These are phyloP conservation scores for Sugiyamaella floridensis DNA, from an alignment of 805 yeast species.

Conservation along the genomic window DNA sequence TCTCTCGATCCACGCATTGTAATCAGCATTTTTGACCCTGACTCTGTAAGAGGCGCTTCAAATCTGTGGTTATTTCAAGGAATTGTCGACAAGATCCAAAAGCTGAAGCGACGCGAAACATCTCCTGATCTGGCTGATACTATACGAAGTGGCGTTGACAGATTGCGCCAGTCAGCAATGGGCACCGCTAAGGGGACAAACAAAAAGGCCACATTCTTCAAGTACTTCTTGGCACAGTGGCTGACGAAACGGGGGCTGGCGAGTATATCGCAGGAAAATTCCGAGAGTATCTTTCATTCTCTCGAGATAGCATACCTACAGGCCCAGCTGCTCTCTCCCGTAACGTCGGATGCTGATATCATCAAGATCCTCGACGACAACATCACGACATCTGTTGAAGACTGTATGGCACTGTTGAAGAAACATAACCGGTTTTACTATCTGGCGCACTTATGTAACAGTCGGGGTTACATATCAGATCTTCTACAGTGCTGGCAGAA, in stretches of 20 bases:
- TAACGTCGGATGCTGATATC: conserved; percentile 13
- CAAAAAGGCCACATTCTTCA: neutral
- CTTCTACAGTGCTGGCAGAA: conserved; percentile 24
- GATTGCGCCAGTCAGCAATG: neutral
- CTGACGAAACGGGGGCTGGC: conserved; percentile 27
- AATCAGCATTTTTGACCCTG: conserved; percentile 22
- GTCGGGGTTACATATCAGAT: conserved; percentile 15
- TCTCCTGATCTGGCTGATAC: neutral
- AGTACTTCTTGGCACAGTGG: conserved; percentile 23
- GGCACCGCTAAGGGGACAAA: neutral
- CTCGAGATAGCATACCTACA: conserved; percentile 28
- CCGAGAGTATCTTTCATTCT: conserved; percentile 22
- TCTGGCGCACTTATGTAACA: conserved; percentile 26
- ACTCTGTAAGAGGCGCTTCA: conserved; percentile 18
- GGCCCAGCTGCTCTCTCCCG: conserved; percentile 14
- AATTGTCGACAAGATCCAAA: neutral
- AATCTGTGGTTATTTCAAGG: conserved; percentile 19
- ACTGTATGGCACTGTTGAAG: conserved; percentile 21
- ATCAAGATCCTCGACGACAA: conserved; percentile 22
- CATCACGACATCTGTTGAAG: conserved; percentile 21
- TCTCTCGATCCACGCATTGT: conserved; percentile 31
- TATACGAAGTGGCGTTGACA: neutral
- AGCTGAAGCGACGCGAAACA: neutral
- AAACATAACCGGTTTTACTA: conserved; percentile 22
- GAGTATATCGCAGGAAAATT: conserved; percentile 20